Evolutionary conservation across 805 yeast genomes (phyloP).

Genomic region (Yarrowia divulgata): DNA sequence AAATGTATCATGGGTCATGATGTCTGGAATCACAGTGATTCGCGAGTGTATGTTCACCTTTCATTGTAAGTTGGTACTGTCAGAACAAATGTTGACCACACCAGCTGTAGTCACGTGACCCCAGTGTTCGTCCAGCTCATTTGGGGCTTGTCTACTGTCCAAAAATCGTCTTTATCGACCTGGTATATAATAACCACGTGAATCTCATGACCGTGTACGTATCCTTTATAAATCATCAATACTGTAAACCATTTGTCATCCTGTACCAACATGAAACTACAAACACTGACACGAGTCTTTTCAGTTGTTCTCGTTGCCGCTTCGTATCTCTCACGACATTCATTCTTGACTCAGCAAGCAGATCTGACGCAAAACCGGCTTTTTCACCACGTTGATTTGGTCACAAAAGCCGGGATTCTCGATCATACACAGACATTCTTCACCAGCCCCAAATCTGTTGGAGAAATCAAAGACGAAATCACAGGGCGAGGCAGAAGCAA

Average conservation of each 20-base stretch:
- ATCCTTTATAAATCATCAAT: background rate
- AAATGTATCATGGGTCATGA: too few species aligned
- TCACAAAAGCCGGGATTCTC: background rate
- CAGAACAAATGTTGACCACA: too few species aligned
- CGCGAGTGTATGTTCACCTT: too few species aligned
- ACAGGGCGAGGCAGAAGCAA: constrained; percentile 3
- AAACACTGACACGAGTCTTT: background rate
- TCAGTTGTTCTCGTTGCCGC: background rate
- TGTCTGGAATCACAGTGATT: too few species aligned
- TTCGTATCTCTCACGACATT: background rate
- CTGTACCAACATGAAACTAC: background rate
- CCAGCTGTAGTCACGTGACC: too few species aligned
- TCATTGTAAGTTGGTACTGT: too few species aligned
- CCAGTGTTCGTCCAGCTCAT: too few species aligned
- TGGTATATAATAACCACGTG: too few species aligned
- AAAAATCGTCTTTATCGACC: too few species aligned
- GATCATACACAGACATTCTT: background rate
- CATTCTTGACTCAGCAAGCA: background rate
- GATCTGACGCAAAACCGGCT: background rate
- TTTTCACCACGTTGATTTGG: background rate
- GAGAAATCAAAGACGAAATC: background rate
- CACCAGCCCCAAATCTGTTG: background rate
- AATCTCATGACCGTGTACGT: too few species aligned
- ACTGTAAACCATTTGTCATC: background rate
- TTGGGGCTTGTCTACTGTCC: too few species aligned